Conservation (phyloP, 345 rosid species). For the Lagerstroemia speciosa region DNA sequence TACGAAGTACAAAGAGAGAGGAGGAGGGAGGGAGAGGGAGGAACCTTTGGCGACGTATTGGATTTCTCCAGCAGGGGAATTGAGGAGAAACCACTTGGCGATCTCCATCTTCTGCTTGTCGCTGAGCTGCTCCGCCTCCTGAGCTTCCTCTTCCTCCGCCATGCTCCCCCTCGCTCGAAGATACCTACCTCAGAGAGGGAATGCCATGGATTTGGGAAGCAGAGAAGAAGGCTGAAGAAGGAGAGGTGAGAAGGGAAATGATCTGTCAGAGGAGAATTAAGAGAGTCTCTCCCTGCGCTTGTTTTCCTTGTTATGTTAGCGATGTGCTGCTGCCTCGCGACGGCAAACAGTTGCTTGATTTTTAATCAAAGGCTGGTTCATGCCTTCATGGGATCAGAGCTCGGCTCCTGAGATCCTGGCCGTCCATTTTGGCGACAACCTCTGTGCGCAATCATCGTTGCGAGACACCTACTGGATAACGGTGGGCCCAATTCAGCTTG, state of each 20-base stretch:
- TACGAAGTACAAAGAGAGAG: neutral
- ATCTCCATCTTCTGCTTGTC: slow-evolving; percentile 80
- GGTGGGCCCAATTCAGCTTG: neutral
- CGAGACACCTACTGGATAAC: neutral
- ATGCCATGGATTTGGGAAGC: slow-evolving; percentile 1
- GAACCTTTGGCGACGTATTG: slow-evolving; percentile 88
- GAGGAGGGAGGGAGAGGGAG: neutral
- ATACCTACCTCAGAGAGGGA: slow-evolving; percentile 2
- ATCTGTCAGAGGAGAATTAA: slow-evolving; percentile 17
- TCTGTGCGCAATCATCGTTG: neutral
- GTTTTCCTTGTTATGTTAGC: neutral
- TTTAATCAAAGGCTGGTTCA: neutral
- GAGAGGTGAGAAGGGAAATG: slow-evolving; percentile 7
- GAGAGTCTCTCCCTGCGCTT: no score
- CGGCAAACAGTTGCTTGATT: neutral
- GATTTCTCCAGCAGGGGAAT: slow-evolving; percentile 96
- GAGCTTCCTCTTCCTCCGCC: slow-evolving; percentile 51
- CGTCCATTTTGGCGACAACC: neutral
- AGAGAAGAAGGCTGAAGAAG: slow-evolving; percentile 11
- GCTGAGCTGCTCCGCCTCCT: slow-evolving; percentile 42
- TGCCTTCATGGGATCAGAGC: neutral
- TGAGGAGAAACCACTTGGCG: slow-evolving; percentile 98
- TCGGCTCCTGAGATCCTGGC: neutral
- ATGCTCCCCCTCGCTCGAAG: slow-evolving; percentile 5
- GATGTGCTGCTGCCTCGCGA: slow-evolving; percentile 1